Percentiles rank a stretch among this genome's conserved stretches.
Evolutionary conservation across 176 grass and related monocot species (phyloP).

Genomic region (Eragrostis nindensis): DNA sequence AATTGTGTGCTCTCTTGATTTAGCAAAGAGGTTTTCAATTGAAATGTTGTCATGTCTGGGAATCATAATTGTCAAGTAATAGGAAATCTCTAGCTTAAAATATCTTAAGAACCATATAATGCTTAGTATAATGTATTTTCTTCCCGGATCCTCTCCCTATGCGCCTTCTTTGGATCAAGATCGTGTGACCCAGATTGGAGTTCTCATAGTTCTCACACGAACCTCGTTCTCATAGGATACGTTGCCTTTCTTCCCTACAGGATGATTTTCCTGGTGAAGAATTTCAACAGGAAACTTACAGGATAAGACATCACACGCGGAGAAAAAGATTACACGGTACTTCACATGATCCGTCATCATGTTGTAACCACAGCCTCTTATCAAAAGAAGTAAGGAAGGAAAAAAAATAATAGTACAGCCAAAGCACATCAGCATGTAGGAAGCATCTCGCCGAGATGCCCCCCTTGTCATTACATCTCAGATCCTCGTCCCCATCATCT

Average conservation of each 20-base stretch:
- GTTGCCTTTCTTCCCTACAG: too few species aligned
- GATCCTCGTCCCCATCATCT: neutral
- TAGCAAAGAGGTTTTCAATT: neutral
- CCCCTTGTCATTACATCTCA: conserved; percentile 22
- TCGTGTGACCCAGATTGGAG: too few species aligned
- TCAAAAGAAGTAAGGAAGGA: neutral
- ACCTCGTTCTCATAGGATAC: too few species aligned
- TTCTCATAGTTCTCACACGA: too few species aligned
- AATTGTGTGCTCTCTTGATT: neutral
- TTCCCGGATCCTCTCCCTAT: too few species aligned
- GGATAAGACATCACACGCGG: conserved; percentile 5
- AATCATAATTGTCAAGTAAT: neutral
- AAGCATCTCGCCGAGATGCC: conserved; percentile 26
- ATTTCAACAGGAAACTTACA: neutral
- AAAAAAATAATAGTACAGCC: neutral
- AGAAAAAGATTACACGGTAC: conserved; percentile 4
- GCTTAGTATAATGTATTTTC: too few species aligned
- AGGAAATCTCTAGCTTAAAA: neutral
- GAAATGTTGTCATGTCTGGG: neutral
- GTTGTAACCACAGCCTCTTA: conserved; percentile 19
- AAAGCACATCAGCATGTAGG: neutral
- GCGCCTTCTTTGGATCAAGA: too few species aligned
- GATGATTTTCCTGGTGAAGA: too few species aligned
- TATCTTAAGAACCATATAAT: too few species aligned
- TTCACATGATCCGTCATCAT: conserved; percentile 44